These are phyloP conservation scores for Penicillium sp. DNA, from an alignment of 2,329 filamentous ascomycete species.

Conservation along the genomic window DNA sequence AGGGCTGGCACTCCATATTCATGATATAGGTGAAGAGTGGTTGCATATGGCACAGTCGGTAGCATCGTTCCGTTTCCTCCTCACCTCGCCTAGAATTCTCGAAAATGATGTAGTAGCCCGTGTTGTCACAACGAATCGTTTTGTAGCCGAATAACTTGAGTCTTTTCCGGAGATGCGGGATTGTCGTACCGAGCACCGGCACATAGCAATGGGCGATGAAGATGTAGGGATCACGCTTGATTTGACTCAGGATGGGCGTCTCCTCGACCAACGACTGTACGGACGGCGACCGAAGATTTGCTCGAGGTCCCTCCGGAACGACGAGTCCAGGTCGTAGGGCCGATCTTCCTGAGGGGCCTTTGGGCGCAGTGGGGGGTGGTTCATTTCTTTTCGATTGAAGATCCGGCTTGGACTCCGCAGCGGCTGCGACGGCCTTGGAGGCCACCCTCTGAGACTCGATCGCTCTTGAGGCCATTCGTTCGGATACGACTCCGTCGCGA, in stretches of 20 bases:
- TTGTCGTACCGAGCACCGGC: constrained; percentile 78
- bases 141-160: constrained; percentile 79
- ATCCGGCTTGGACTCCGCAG: constrained; percentile 36
- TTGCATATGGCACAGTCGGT: constrained; percentile 72
- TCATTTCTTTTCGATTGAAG: constrained; percentile 52
- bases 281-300: constrained; percentile 30
- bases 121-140: constrained; percentile 77
- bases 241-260: constrained; percentile 64
- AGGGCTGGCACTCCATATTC: constrained; percentile 79
- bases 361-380: constrained; percentile 80
- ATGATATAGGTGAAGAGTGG: constrained; percentile 90
- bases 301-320: constrained; percentile 42
- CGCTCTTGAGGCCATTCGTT: constrained; percentile 71
- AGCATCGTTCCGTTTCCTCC: constrained; percentile 78
- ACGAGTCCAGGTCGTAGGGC: constrained; percentile 33
- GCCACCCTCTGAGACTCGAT: constrained; percentile 66
- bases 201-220: constrained; percentile 86
- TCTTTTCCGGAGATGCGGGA: constrained; percentile 86
- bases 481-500: constrained; percentile 79
- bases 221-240: constrained; percentile 81
- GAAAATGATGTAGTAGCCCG: constrained; percentile 91
- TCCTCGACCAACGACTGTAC: constrained; percentile 60
- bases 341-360: constrained; percentile 69
- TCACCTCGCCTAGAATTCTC: constrained; percentile 73
- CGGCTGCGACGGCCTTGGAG: constrained; percentile 31